Evolutionary conservation across 2,329 filamentous ascomycete genomes (phyloP), one percentile per base, ranked within the genome.

Genomic region (Laburnicola sp.): DNA sequence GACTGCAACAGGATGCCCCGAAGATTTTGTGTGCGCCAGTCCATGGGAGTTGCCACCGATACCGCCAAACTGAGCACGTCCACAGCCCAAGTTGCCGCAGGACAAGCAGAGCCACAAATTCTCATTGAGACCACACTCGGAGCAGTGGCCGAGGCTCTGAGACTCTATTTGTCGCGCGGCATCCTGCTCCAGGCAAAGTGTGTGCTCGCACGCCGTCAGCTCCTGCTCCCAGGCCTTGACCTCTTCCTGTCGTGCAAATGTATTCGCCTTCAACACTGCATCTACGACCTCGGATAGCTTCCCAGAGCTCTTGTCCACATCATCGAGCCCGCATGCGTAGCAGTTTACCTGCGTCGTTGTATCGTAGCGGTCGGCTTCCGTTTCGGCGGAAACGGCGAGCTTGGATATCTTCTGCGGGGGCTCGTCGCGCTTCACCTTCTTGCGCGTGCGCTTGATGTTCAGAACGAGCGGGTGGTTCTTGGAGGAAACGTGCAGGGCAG

Each of bases 171-270:
- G 80, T 37, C 85, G 81, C 3, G 84, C 70, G 11, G 82, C 76
- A 25, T 88, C 81, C 74, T 97, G 94, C 64, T 89, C 82, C 50
- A 99, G 73, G 54, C 82, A 83, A 8, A 95, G 77, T 31, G 94
- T 91, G 72, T 99, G 95, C 73, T 97, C 90, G 72, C 94, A 99
- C 36, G 87, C 85, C 3, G 86, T 88, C 63, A 97, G 82, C 74
- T 97, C 93, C 71, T 96, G 90, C 74, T 97, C 93, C 94, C 94
- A 99, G 2, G 94, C 94, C 77, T 97, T 96, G 66, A 99, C 89
- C 77, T 99, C 95, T 70, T 97, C 91, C 68, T 94, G 89, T 56
- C 86, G 84, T 2, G 93, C 91, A 66, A 96, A 97, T 0, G 94
- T 96, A 72, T 94, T 95, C 32, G 94, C 94, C 64, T 87, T 90